Conservation (phyloP, 176 grass and related monocot species). For the Puccinellia tenuiflora region DNA sequence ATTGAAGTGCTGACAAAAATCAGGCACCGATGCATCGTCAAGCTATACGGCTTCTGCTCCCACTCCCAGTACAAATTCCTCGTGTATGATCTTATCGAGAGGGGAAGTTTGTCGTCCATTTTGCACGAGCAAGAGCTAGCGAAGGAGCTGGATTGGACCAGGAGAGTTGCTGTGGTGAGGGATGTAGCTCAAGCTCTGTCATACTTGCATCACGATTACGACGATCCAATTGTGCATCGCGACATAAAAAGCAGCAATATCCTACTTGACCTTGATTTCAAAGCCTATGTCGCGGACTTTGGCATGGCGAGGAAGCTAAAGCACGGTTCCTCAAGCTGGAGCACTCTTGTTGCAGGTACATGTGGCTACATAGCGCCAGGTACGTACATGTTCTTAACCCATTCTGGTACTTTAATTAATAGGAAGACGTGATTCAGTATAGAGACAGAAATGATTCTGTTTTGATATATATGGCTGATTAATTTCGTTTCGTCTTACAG, state of each 20-base stretch:
- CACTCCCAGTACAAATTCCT: constrained; percentile 14
- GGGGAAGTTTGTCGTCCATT: constrained; percentile 11
- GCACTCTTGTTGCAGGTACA: constrained; percentile 23
- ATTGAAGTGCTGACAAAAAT: constrained; percentile 16
- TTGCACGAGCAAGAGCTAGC: constrained; percentile 4
- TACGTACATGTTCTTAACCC: neutral
- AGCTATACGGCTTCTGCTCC: constrained; percentile 20
- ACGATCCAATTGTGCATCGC: neutral
- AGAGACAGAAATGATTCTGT: neutral
- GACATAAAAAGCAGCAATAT: constrained; percentile 43
- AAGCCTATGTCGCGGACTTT: constrained; percentile 25
- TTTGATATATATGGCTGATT: neutral
- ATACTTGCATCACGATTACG: constrained; percentile 25
- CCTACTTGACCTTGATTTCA: neutral
- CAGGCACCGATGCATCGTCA: constrained; percentile 32
- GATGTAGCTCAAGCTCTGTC: constrained; percentile 25
- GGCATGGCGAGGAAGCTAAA: constrained; percentile 27
- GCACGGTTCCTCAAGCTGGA: constrained; percentile 15
- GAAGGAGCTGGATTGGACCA: neutral
- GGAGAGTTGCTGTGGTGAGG: neutral
- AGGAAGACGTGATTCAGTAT: neutral
- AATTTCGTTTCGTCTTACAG: neutral
- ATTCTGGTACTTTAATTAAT: neutral
- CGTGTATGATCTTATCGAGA: constrained; percentile 27
- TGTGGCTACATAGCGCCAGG: constrained; percentile 33